These are phyloP conservation scores for Corynespora cassiicola DNA, from an alignment of 2,329 filamentous ascomycete species.

Conservation along the genomic window DNA sequence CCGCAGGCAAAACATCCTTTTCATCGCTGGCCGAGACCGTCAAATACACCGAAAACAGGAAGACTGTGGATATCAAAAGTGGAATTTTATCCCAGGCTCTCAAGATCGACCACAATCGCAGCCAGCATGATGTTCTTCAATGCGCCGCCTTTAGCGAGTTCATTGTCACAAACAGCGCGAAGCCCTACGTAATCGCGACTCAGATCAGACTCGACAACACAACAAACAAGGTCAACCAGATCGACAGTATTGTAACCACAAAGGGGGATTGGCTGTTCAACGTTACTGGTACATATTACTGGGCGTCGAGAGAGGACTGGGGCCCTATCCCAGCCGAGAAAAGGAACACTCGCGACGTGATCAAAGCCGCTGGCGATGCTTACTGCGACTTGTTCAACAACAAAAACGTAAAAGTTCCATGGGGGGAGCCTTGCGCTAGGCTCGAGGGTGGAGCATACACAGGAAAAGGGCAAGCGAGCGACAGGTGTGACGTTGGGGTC, in stretches of 20 bases:
- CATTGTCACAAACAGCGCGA: slow-evolving; percentile 30
- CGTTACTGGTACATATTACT: slow-evolving; percentile 33
- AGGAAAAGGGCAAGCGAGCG: slow-evolving; percentile 26
- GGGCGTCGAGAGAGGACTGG: slow-evolving; percentile 33
- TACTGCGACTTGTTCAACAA: slow-evolving; percentile 36
- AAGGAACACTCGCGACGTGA: slow-evolving; percentile 24
- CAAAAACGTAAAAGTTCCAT: slow-evolving; percentile 32
- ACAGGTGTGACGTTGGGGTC: slow-evolving; percentile 35
- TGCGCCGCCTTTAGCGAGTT: slow-evolving; percentile 37
- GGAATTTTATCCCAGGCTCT: slow-evolving; percentile 30
- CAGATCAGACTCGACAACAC: slow-evolving; percentile 32
- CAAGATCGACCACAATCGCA: slow-evolving; percentile 30
- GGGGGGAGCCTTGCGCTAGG: slow-evolving; percentile 34
- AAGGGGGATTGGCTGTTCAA: slow-evolving; percentile 42
- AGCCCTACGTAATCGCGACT: slow-evolving; percentile 35
- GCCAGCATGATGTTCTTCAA: slow-evolving; percentile 30
- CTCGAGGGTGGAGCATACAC: slow-evolving; percentile 37
- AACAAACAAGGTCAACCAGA: slow-evolving; percentile 23
- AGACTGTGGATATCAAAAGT: slow-evolving; percentile 20
- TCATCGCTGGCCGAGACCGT: slow-evolving; percentile 22
- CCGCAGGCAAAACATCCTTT: slow-evolving; percentile 23
- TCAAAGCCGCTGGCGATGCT: slow-evolving; percentile 35
- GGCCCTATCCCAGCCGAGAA: slow-evolving; percentile 20
- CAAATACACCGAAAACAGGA: slow-evolving; percentile 34
- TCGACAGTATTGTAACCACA: slow-evolving; percentile 34